These are phyloP conservation scores for Trametes pubescens DNA, from an alignment of 1,284 basidiomycete species.

Conservation along the genomic window DNA sequence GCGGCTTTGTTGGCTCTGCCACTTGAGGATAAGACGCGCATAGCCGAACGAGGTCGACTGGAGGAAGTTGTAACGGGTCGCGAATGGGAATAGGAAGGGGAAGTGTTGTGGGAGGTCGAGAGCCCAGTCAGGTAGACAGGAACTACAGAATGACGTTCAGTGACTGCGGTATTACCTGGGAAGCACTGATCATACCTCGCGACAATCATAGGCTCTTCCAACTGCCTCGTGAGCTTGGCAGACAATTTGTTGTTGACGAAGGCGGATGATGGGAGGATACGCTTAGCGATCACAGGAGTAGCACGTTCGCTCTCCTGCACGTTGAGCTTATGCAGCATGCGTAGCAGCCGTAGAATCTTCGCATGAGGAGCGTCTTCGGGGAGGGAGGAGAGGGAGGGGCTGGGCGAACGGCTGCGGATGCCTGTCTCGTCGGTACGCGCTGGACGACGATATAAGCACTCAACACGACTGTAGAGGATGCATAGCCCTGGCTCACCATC, in stretches of 20 bases:
- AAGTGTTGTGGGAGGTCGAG: slow-evolving; percentile 93
- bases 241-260: slow-evolving; percentile 99
- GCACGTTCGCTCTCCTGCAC: slow-evolving; percentile 68
- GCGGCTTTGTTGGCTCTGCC: slow-evolving; percentile 80
- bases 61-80: slow-evolving; percentile 95
- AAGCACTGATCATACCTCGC: slow-evolving; percentile 70
- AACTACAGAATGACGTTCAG: slow-evolving; percentile 54
- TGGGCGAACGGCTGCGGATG: slow-evolving; percentile 64
- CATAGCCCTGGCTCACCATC: slow-evolving; percentile 57
- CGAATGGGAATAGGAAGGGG: slow-evolving; percentile 98
- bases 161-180: neutral
- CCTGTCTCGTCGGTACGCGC: slow-evolving; percentile 46
- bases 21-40: slow-evolving; percentile 89
- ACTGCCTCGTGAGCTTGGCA: slow-evolving; percentile 96
- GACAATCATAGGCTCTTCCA: slow-evolving; percentile 99
- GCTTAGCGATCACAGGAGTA: slow-evolving; percentile 53
- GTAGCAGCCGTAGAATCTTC: slow-evolving; percentile 90
- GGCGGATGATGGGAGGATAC: slow-evolving; percentile 73
- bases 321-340: slow-evolving; percentile 86
- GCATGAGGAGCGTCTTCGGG: slow-evolving; percentile 86
- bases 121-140: slow-evolving; percentile 97
- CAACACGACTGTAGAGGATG: slow-evolving; percentile 4
- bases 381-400: slow-evolving; percentile 77
- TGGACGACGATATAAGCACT: slow-evolving; percentile 26
- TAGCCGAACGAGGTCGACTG: slow-evolving; percentile 99